Evolutionary conservation across 345 rosid species (phyloP), one percentile per base, ranked within the genome.

Genomic region (Pistacia integerrima): DNA sequence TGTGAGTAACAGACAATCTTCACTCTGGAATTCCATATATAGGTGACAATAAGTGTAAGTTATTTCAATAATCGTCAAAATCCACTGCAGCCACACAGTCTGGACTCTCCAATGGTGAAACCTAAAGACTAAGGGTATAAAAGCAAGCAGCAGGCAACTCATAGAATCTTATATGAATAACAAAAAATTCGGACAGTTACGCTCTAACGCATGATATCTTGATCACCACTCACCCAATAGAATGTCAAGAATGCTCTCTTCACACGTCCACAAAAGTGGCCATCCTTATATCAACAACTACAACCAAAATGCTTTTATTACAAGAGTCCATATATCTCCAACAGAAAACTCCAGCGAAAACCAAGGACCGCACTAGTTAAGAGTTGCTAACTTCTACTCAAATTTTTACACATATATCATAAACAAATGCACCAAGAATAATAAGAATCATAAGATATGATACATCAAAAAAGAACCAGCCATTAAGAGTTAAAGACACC

Each of bases 311-410:
- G 65, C 59, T 75, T 66, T 52, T 13, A 9, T 41, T 30, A 8
- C 41, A 8, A 36, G 9, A 56, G 36, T 74, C 41, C 55, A 28
- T 10, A 25, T 54, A 54, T 65, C 46, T 75, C 64, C 46, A 57
- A 57, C 4, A 60, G 36, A 22, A 66, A 11, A 25, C 57, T 64
- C 60, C 57, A 66, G 38, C 46, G 56, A 66, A 74, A 74, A 38
- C 33, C 12, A 41, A 74, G 55, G 28, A 66, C 28, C 46, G 41
- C 38, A 25, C 30, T 56, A 38, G 44, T 56, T 28, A 58, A 65
- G 54, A 54, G 38, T n/a, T 36, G 25, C 77, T 63, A 44, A 55
- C 76, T 73, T 66, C 58, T 52, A 59, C 33, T 52, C 12, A 16
- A 60, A 2, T 46, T 65, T 51, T 28, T 51, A 54, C 56, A 59